Evolutionary conservation across 2,329 filamentous ascomycete species (phyloP).

Genomic region (Ceratocystis albifundus): DNA sequence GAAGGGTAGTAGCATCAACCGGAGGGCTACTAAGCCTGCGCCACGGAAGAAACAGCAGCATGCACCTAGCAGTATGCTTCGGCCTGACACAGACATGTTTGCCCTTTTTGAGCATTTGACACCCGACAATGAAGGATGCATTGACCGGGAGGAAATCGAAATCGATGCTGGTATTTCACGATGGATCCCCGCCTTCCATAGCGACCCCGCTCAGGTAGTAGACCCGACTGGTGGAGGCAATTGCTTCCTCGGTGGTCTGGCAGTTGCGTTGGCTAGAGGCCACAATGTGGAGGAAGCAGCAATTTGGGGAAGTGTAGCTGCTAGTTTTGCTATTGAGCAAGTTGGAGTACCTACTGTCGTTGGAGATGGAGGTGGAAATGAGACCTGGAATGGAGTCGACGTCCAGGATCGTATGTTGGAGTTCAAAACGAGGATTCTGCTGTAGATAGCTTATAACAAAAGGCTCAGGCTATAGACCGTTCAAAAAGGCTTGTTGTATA

Average conservation of each 20-base stretch:
- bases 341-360: slow-evolving; percentile 62
- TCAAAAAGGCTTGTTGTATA: not conserved
- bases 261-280: slow-evolving; percentile 48
- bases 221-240: slow-evolving; percentile 95
- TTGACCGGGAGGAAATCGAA: slow-evolving; percentile 47
- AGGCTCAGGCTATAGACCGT: too few species aligned
- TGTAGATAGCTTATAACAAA: not conserved
- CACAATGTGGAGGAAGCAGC: slow-evolving; percentile 57
- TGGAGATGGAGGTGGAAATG: slow-evolving; percentile 35
- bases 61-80: slow-evolving; percentile 38
- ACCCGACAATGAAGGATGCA: slow-evolving; percentile 41
- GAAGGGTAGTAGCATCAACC: slow-evolving; percentile 30
- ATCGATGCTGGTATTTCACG: slow-evolving; percentile 53
- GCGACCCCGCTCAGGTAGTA: slow-evolving; percentile 46
- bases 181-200: slow-evolving; percentile 73
- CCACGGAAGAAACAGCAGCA: not conserved
- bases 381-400: slow-evolving; percentile 50
- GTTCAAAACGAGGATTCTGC: slow-evolving; percentile 30
- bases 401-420: slow-evolving; percentile 43
- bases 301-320: slow-evolving; percentile 67
- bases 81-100: slow-evolving; percentile 51
- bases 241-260: slow-evolving; percentile 60
- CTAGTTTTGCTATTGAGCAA: slow-evolving; percentile 91
- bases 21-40: slow-evolving; percentile 31
- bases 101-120: slow-evolving; percentile 48